Conservation (phyloP, 176 grass and related monocot species). For the Neostapfia colusana region DNA sequence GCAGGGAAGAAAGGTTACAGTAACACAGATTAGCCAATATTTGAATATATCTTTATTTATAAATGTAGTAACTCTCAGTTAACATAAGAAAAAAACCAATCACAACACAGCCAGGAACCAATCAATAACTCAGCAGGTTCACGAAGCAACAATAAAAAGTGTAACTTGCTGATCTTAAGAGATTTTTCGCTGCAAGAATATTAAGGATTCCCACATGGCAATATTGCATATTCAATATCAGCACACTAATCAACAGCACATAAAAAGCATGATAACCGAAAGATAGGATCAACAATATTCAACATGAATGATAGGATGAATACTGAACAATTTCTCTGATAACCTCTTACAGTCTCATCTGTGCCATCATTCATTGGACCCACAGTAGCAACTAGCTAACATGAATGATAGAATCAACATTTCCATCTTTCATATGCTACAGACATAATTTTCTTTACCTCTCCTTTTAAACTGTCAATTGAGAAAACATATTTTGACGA, state of each 20-base stretch:
- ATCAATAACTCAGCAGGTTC: neutral
- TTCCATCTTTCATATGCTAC: neutral
- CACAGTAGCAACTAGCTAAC: neutral
- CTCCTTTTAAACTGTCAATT: neutral
- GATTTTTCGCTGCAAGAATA: neutral
- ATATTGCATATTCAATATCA: neutral
- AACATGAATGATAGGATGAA: too few species aligned
- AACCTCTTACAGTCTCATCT: neutral
- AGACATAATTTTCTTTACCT: neutral
- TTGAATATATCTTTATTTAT: too few species aligned
- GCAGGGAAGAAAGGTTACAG: conserved; percentile 19
- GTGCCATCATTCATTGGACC: neutral
- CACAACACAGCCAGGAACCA: neutral
- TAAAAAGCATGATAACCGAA: too few species aligned
- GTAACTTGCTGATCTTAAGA: conserved; percentile 7
- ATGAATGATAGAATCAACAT: too few species aligned
- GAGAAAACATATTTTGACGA: neutral
- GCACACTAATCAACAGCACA: neutral
- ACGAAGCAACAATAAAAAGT: neutral
- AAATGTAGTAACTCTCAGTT: too few species aligned
- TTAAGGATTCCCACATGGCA: neutral
- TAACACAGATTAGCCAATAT: conserved; percentile 1
- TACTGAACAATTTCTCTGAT: neutral
- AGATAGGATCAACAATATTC: neutral
- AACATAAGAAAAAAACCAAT: too few species aligned